A percentile compares a stretch with the other conserved stretches of the same genome.
These are phyloP conservation scores for Aspergillus oerlinghausenensis DNA, from an alignment of 2,329 filamentous ascomycete genomes.

Conservation along the genomic window DNA sequence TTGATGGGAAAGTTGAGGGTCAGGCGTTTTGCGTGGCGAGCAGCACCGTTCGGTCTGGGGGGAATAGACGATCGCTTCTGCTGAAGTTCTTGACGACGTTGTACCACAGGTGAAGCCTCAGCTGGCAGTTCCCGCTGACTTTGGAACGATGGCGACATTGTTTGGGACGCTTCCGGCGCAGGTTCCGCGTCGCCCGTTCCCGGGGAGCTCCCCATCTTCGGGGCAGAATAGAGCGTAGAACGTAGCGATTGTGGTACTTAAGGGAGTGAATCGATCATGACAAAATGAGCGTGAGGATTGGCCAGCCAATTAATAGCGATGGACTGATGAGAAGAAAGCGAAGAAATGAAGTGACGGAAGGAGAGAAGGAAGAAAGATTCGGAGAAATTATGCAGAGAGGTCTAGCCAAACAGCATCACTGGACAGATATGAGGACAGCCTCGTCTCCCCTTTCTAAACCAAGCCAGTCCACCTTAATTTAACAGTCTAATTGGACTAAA, in stretches of 20 bases:
- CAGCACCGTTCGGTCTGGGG: constrained; percentile 28
- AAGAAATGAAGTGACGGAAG: neutral
- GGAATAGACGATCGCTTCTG: constrained; percentile 31
- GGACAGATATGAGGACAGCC: neutral
- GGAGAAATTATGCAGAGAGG: constrained; percentile 6
- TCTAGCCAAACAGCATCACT: neutral
- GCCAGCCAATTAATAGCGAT: neutral
- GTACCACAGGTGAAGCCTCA: neutral
- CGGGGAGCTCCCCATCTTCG: constrained; percentile 30
- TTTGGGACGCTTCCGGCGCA: constrained; percentile 28
- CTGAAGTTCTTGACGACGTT: constrained; percentile 13
- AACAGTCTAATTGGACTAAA: neutral
- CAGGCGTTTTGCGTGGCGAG: constrained; percentile 42
- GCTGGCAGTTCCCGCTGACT: constrained; percentile 8
- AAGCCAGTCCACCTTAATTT: neutral
- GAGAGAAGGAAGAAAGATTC: neutral
- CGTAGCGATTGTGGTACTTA: neutral
- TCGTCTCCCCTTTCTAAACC: neutral
- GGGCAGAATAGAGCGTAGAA: constrained; percentile 20
- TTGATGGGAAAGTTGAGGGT: constrained; percentile 47
- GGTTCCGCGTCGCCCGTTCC: constrained; percentile 26
- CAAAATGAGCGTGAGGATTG: neutral
- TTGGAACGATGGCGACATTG: constrained; percentile 9
- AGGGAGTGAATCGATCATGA: constrained; percentile 10
- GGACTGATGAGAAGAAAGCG: constrained; percentile 3